Conservation (phyloP, 2,329 filamentous ascomycete genomes). For the Ambrosiella cleistominuta region DNA sequence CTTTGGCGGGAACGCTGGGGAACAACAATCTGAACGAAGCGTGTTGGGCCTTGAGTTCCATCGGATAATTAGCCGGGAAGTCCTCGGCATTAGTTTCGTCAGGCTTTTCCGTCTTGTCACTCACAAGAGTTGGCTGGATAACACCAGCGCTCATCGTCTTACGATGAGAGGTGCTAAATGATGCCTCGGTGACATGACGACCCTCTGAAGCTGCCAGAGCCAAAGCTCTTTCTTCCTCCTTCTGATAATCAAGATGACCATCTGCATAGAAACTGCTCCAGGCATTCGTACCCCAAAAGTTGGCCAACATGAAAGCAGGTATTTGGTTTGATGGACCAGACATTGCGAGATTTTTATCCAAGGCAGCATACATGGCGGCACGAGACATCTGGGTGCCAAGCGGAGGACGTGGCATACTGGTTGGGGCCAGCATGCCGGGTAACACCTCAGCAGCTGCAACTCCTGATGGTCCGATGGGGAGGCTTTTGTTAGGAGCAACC, state of each 20-base stretch:
- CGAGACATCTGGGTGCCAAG: constrained; percentile 74
- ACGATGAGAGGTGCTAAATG: constrained; percentile 10
- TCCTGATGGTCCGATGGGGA: not conserved
- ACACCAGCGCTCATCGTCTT: constrained; percentile 13
- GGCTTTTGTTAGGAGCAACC: not conserved
- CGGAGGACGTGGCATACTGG: constrained; percentile 68
- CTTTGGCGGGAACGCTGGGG: constrained; percentile 55
- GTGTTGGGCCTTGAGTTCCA: constrained; percentile 69
- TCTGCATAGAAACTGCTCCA: constrained; percentile 35
- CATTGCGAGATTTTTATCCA: constrained; percentile 51
- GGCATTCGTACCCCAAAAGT: constrained; percentile 79
- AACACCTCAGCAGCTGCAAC: constrained; percentile 23
- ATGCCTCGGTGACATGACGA: constrained; percentile 8
- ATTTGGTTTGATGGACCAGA: constrained; percentile 48
- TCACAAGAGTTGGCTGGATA: constrained; percentile 9
- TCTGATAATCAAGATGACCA: constrained; percentile 13
- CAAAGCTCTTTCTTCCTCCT: constrained; percentile 9
- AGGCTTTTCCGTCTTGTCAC: not conserved
- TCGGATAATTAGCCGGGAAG: constrained; percentile 62
- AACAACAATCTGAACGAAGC: constrained; percentile 88
- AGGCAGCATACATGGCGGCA: constrained; percentile 63
- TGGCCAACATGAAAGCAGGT: constrained; percentile 75
- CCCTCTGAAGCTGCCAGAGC: constrained; percentile 10
- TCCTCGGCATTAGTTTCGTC: constrained; percentile 21
- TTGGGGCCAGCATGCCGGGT: constrained; percentile 55